Evolutionary conservation across 176 grass and related monocot species (phyloP).

Genomic region (Bromus sterilis): DNA sequence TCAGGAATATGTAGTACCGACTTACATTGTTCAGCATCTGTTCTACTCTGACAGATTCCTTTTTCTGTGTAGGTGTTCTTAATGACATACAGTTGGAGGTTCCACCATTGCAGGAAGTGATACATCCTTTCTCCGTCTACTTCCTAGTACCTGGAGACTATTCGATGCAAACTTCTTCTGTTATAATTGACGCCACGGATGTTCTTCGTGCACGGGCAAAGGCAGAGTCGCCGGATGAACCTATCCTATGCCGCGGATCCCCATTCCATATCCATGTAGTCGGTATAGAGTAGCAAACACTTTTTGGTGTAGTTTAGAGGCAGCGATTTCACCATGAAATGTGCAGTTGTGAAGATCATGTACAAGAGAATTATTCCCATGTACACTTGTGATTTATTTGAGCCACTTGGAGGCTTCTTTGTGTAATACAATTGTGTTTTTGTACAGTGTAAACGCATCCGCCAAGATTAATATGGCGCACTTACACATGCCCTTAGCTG

Average conservation of each 20-base stretch:
- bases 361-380: slow-evolving; percentile 9
- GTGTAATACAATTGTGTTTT: slow-evolving; percentile 17
- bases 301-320: slow-evolving; percentile 19
- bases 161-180: slow-evolving; percentile 61
- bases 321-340: slow-evolving; percentile 11
- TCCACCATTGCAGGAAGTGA: slow-evolving; percentile 69
- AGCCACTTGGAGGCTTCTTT: slow-evolving; percentile 18
- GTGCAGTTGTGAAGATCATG: slow-evolving; percentile 24
- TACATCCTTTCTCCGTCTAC: slow-evolving; percentile 83
- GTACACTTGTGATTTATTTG: slow-evolving; percentile 16
- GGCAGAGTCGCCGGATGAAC: slow-evolving; percentile 60
- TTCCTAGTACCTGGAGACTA: slow-evolving; percentile 97
- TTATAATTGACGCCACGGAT: slow-evolving; percentile 75
- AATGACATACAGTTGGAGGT: slow-evolving; percentile 76
- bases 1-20: not conserved
- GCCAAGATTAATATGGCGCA: not conserved
- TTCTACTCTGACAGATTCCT: not conserved
- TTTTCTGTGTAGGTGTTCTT: slow-evolving; percentile 51
- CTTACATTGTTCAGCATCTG: not conserved
- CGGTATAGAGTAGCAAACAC: slow-evolving; percentile 41
- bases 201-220: slow-evolving; percentile 84
- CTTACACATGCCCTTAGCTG: not conserved
- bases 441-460: slow-evolving; percentile 46
- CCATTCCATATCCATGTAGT: slow-evolving; percentile 76
- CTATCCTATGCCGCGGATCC: slow-evolving; percentile 82